A percentile compares a stretch with the other conserved stretches of the same genome.
phyloP scores from a whole-genome alignment of 108 stramenopile species.

The Aurantiochytrium sp. region DNA sequence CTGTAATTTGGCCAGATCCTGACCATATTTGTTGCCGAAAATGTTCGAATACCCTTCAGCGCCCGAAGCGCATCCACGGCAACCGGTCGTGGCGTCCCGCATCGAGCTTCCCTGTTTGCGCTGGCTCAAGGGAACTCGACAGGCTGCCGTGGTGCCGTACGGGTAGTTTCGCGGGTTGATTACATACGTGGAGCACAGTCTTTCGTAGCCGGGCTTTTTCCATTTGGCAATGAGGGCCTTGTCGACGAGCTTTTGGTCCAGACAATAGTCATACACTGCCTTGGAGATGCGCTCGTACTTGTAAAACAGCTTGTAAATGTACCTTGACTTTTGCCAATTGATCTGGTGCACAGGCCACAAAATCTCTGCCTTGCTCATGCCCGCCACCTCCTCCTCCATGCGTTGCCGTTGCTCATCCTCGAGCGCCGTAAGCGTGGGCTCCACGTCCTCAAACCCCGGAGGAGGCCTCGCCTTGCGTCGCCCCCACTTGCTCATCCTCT shows the following conservation, averaged over 20 bases:
- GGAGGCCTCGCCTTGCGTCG: slow-evolving; percentile 55
- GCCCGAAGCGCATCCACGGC: slow-evolving; percentile 92
- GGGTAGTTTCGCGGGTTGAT: slow-evolving; percentile 98
- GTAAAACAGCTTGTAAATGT: slow-evolving; percentile 99
- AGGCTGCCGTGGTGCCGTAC: slow-evolving; percentile 93
- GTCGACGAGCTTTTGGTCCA: slow-evolving; percentile 90
- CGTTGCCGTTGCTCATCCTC: slow-evolving; percentile 94
- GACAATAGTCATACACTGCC: slow-evolving; percentile 92
- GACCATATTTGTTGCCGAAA: slow-evolving; percentile 99
- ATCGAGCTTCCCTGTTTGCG: slow-evolving; percentile 54
- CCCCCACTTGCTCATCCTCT: slow-evolving; percentile 22
- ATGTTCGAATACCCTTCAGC: slow-evolving; percentile 85
- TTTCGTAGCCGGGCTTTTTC: slow-evolving; percentile 98
- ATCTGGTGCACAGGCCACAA: slow-evolving; percentile 99
- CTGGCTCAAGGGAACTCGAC: slow-evolving; percentile 79
- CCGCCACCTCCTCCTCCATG: slow-evolving; percentile 89
- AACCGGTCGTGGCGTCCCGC: slow-evolving; percentile 86
- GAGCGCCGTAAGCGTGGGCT: slow-evolving; percentile 88
- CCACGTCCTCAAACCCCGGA: slow-evolving; percentile 78
- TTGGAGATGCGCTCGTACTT: slow-evolving; percentile 73
- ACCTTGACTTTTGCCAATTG: slow-evolving; percentile 91
- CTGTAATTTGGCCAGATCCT: slow-evolving; percentile 95
- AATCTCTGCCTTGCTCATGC: slow-evolving; percentile 91
- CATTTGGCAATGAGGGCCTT: slow-evolving; percentile 95
- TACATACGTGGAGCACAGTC: slow-evolving; percentile 94